Conservation (phyloP, 106 monocot genomes). For the Dactylorhiza incarnata region DNA sequence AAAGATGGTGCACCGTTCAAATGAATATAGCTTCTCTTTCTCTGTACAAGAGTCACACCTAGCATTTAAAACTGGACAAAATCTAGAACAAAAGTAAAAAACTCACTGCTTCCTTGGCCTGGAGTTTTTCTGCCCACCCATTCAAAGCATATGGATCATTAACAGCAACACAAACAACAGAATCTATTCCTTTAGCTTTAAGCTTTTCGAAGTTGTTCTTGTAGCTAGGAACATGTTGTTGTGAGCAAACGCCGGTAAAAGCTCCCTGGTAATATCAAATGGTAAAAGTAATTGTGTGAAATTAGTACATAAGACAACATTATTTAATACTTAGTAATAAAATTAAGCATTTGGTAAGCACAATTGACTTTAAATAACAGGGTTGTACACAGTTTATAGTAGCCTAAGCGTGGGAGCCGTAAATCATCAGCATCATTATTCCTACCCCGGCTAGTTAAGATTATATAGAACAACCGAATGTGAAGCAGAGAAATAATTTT, state of each 20-base stretch:
- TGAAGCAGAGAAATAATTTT: too few relatives aligned
- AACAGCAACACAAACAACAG: slow-evolving; percentile 86
- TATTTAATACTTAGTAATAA: background rate
- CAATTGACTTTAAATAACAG: background rate
- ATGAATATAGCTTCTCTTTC: background rate
- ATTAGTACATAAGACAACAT: background rate
- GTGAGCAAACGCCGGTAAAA: slow-evolving; percentile 83
- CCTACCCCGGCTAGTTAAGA: too few relatives aligned
- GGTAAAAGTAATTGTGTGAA: background rate
- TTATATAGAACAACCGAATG: too few relatives aligned
- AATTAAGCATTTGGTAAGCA: background rate
- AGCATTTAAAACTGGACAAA: slow-evolving; percentile 67
- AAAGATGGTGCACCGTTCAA: background rate
- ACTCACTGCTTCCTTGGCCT: slow-evolving; percentile 74
- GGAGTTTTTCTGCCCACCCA: slow-evolving; percentile 91
- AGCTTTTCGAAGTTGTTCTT: slow-evolving; percentile 87
- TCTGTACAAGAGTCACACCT: slow-evolving; percentile 22
- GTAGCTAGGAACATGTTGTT: slow-evolving; percentile 89
- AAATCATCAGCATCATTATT: background rate
- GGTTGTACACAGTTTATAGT: background rate
- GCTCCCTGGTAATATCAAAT: slow-evolving; percentile 47
- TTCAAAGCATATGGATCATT: slow-evolving; percentile 98
- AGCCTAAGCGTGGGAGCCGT: background rate
- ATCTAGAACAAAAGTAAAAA: slow-evolving; percentile 1
- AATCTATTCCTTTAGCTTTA: slow-evolving; percentile 89